These are phyloP conservation scores for Parmales sp. DNA, from an alignment of 108 stramenopile species.

Conservation along the genomic window DNA sequence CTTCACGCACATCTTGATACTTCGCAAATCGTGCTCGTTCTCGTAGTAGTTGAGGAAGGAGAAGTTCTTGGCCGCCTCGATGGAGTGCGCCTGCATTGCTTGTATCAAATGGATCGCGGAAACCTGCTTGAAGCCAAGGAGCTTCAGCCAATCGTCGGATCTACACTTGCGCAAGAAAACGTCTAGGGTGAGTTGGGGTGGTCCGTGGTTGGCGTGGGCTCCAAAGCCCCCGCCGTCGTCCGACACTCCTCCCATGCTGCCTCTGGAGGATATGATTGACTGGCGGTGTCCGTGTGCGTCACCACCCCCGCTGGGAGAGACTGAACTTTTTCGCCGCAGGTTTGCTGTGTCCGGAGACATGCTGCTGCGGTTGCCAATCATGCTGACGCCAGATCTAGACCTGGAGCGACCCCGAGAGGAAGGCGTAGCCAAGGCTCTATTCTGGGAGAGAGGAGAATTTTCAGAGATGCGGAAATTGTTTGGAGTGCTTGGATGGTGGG, in stretches of 20 bases:
- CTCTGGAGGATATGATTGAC: no score
- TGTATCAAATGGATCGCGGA: not conserved
- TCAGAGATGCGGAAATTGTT: no score
- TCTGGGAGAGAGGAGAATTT: no score
- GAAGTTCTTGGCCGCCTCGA: not conserved
- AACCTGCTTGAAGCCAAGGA: not conserved
- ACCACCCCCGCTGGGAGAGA: not conserved
- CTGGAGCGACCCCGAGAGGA: no score
- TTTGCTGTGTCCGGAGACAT: no score
- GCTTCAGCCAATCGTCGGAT: not conserved
- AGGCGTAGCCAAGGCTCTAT: no score
- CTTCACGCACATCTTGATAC: not conserved
- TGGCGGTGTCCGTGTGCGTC: not conserved
- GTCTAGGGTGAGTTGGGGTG: not conserved
- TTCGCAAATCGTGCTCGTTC: not conserved
- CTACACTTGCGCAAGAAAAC: not conserved
- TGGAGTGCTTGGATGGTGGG: no score
- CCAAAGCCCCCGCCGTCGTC: not conserved
- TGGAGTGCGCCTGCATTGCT: not conserved
- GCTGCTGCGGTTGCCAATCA: no score
- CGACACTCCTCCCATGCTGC: no score
- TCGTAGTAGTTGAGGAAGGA: conserved; percentile 3
- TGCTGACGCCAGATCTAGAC: no score
- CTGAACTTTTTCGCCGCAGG: no score
- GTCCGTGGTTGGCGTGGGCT: not conserved